Conservation (phyloP, 352 stramenopile genomes). For the Globisporangium emineosum region DNA sequence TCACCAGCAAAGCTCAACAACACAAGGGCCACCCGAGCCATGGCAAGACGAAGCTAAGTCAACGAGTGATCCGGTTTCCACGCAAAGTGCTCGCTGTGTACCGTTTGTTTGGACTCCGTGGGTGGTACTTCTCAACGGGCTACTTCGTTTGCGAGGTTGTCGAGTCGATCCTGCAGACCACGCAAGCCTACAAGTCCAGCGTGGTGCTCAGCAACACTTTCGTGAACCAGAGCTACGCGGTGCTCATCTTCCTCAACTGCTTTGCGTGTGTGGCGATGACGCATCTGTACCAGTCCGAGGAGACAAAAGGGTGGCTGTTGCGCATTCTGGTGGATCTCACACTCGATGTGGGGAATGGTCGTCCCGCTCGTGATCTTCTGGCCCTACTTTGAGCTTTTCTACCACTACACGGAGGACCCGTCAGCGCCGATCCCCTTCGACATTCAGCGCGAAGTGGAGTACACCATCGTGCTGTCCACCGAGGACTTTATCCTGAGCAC, state of each 20-base stretch:
- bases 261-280: background rate
- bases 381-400: conserved; percentile 5
- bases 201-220: conserved; percentile 5
- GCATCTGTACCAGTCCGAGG: background rate
- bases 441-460: background rate
- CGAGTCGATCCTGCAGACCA: conserved; percentile 3
- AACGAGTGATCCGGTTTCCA: background rate
- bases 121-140: background rate
- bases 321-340: background rate
- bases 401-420: background rate
- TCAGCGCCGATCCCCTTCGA: background rate
- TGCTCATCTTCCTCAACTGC: conserved; percentile 15
- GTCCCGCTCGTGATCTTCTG: background rate
- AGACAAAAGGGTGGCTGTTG: background rate
- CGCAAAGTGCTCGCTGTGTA: background rate
- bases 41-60: background rate
- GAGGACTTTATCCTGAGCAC: background rate
- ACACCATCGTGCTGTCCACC: background rate
- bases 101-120: background rate
- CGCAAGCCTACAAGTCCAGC: background rate
- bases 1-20: background rate
- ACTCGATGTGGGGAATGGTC: background rate
- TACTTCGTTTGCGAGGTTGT: conserved; percentile 1
- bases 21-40: too few species aligned
- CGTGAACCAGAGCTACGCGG: conserved; percentile 11